Evolutionary conservation across 2,329 filamentous ascomycete genomes (phyloP), one percentile per base, ranked within the genome.

Genomic region (Aspergillus pseudoterreus): DNA sequence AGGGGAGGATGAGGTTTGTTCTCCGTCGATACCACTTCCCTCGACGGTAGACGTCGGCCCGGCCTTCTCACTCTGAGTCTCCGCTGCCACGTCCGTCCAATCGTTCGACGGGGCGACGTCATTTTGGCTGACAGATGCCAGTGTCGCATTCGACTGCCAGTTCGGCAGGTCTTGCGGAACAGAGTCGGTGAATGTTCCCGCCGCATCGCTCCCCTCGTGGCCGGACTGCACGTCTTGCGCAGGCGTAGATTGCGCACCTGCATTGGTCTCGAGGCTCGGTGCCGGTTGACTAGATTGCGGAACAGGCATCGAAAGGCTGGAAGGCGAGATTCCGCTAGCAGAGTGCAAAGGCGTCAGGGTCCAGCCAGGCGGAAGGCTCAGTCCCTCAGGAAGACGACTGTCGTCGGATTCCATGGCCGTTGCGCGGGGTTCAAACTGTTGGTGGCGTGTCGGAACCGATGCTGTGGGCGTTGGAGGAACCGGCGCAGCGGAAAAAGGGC

Each of bases 341-440:
- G 65, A 57, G 22, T 67, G 61, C 21, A 70, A 62, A 42, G 66
- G 67, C 42, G 64, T 53, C 6, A 69, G 59, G 36, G 61, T 63
- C 67, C 68, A 83, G 10, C 80, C 80, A 51, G 75, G 72, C 6
- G 80, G 80, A 22, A 83, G 63, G 6, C 63, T 72, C 46, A 82
- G 62, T 3, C 80, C 80, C 47, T 72, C 69, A 9, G 80, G 80
- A 33, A 82, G 63, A 47, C 72, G 66, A 45, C 72, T 63, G 55
- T 79, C 73, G 9, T 75, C 78, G 35, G 71, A 64, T 21, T 55
- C 57, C 45, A 79, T 61, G 9, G 63, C 59, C 47, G 62, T 54
- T 48, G 68, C 58, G 38, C 62, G 57, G 12, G 67, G 59, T 33
- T 63, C 59, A 15, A 65, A 62, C 49, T 67, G 65, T 45, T 68